A percentile compares a stretch with the other conserved stretches of the same genome.
Conservation (phyloP, 139 green algal genomes). For the Chlorella vulgaris region DNA sequence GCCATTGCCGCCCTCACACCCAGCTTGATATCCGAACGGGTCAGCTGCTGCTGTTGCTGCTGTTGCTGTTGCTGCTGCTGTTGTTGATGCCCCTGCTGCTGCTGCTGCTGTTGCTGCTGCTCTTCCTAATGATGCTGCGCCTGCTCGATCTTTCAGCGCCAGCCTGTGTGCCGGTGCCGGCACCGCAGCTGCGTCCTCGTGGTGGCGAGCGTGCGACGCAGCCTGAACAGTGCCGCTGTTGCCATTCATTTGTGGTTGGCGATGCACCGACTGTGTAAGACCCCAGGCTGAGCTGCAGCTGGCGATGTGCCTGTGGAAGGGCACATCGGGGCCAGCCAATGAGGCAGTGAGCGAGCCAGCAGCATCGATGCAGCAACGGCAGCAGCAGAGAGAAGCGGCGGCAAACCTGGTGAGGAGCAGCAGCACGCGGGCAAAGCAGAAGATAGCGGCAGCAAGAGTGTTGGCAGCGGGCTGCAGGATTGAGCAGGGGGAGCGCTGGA, state of each 20-base stretch:
- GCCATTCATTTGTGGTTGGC: slow-evolving; percentile 32
- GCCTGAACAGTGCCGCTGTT: neutral
- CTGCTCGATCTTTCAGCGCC: neutral
- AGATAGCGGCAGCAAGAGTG: too few relatives aligned
- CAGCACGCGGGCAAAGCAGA: too few relatives aligned
- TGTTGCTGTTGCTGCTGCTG: too few relatives aligned
- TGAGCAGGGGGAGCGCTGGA: too few relatives aligned
- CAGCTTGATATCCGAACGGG: neutral
- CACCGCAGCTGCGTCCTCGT: neutral
- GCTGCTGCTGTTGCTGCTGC: neutral
- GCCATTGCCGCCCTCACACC: too few relatives aligned
- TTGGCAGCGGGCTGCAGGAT: too few relatives aligned
- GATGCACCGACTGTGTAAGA: slow-evolving; percentile 92
- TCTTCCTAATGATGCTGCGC: neutral
- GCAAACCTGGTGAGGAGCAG: too few relatives aligned
- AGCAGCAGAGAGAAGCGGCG: too few relatives aligned
- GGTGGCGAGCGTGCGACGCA: neutral
- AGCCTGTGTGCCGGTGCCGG: neutral
- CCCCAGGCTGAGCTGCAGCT: slow-evolving; percentile 92
- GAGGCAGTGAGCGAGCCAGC: neutral
- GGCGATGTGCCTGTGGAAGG: too few relatives aligned
- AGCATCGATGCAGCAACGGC: too few relatives aligned
- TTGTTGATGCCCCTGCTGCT: too few relatives aligned
- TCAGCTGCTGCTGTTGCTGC: slow-evolving; percentile 6
- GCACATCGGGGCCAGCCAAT: neutral